Percentiles rank a stretch among this genome's conserved stretches.
Conservation (phyloP, 306 rosid genomes). For the Cicer bijugum region DNA sequence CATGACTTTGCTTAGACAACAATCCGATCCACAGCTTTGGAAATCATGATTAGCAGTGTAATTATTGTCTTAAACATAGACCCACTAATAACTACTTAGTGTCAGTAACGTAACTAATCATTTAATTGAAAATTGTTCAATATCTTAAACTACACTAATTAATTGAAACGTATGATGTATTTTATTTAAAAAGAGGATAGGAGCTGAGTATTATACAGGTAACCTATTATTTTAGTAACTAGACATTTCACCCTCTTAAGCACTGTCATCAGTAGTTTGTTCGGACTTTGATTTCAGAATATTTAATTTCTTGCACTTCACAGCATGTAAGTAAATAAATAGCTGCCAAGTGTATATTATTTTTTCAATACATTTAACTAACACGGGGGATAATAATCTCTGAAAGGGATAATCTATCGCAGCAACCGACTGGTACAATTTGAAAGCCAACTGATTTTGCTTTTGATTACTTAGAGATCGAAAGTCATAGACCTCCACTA, state of each 20-base stretch:
- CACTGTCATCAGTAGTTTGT: background rate
- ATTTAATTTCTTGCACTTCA: slow-evolving; percentile 5
- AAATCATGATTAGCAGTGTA: slow-evolving; percentile 47
- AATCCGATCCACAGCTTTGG: slow-evolving; percentile 43
- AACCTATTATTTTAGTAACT: background rate
- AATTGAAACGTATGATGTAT: no score
- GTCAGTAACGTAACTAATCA: no score
- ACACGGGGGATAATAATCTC: background rate
- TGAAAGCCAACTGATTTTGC: background rate
- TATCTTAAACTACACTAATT: no score
- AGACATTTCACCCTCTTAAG: slow-evolving; percentile 34
- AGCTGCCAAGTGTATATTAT: slow-evolving; percentile 35
- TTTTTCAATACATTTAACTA: slow-evolving; percentile 18
- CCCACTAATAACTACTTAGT: background rate
- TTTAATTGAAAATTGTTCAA: no score
- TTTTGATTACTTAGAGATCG: background rate
- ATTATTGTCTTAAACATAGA: slow-evolving; percentile 27
- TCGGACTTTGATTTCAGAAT: slow-evolving; percentile 8
- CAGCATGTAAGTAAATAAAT: slow-evolving; percentile 24
- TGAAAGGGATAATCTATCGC: slow-evolving; percentile 36
- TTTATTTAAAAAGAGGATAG: no score
- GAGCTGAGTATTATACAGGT: background rate
- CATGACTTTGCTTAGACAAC: slow-evolving; percentile 46
- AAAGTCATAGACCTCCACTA: slow-evolving; percentile 17
- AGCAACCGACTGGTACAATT: slow-evolving; percentile 40